Percentiles rank a stretch among this genome's conserved stretches.
Evolutionary conservation across 306 rosid genomes (phyloP).

Genomic region (Gleditsia sinensis): DNA sequence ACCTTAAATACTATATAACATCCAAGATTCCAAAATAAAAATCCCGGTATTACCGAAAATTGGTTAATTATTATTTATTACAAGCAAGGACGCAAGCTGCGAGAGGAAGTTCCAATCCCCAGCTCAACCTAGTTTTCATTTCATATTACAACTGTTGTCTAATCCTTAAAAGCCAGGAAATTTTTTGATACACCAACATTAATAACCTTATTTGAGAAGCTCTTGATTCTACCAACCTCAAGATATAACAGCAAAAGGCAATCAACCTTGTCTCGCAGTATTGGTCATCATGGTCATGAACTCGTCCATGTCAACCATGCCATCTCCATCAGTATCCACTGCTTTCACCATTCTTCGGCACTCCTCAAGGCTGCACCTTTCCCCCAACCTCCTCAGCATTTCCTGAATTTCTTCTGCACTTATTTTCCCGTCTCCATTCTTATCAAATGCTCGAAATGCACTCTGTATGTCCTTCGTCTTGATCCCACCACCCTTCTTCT

Average conservation of each 20-base stretch:
- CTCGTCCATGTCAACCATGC: conserved; percentile 82
- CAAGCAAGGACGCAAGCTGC: too few relatives aligned
- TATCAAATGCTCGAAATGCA: conserved; percentile 67
- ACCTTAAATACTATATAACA: too few relatives aligned
- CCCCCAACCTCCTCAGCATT: conserved; percentile 68
- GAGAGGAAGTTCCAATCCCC: too few relatives aligned
- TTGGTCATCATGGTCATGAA: conserved; percentile 82
- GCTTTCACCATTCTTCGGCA: conserved; percentile 82
- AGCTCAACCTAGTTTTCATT: too few relatives aligned
- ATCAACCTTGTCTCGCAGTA: conserved; percentile 39
- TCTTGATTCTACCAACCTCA: background rate
- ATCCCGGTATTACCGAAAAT: too few relatives aligned
- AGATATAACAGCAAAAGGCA: conserved; percentile 6
- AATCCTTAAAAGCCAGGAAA: too few relatives aligned
- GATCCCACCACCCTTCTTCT: conserved; percentile 71
- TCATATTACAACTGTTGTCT: too few relatives aligned
- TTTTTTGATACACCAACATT: too few relatives aligned
- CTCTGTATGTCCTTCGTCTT: conserved; percentile 56
- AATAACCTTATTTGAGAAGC: too few relatives aligned
- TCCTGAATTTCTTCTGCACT: conserved; percentile 78
- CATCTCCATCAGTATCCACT: conserved; percentile 82
- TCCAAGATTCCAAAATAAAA: too few relatives aligned
- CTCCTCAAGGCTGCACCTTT: conserved; percentile 74
- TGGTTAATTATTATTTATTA: too few relatives aligned
- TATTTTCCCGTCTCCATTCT: conserved; percentile 78